Base-by-base conservation (phyloP, 2,329 filamentous ascomycete species). In the Fusarium sterilihyphosum region DNA sequence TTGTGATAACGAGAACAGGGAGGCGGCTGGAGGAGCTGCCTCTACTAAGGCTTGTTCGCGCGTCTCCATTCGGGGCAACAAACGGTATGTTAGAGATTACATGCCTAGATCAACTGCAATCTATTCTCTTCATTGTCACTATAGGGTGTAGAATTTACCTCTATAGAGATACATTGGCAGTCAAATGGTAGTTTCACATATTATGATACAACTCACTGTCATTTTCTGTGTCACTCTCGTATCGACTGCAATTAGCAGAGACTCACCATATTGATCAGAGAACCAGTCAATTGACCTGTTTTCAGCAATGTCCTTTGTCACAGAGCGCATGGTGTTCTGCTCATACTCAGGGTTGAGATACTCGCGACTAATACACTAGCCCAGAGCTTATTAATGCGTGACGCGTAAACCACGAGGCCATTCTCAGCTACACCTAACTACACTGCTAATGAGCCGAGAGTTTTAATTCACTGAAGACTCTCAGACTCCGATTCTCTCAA, bases 221-320 rank as follows among this genome's bases (percentile, higher is more conserved):
- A 17, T 31, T 17, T 31, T 49, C 26, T 17, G 10, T 3, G 6
- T 8, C 20, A n/a, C 13, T 8, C 20, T 31, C 26, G 3, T 11
- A 17, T 31, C 20, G 5, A 0, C 9, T 8, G 2, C 20, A 5
- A 22, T 11, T 17, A 1, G 14, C 26, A n/a, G 8, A 20, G 5
- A 20, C 4, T 10, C 8, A 26, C 26, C 14, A 6, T 8, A 22
- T 22, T 12, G 6, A 31, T 3, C 20, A 31, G 6, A 22, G 0
- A 11, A 3, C 2, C 6, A 11, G 46, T 20, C 5, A 46, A 26
- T 13, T 20, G 11, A 0, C 4, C 5, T 4, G 1, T 5, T 13
- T 24, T 1, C 7, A 13, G 5, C 0, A 8, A 29, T 0, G 8
- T 4, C 3, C 2, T 3, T 11, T 22, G 4, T 12, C 6, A 3